Conservation (phyloP, 495 filamentous ascomycete genomes). For the Podospora pseudoanserina region DNA sequence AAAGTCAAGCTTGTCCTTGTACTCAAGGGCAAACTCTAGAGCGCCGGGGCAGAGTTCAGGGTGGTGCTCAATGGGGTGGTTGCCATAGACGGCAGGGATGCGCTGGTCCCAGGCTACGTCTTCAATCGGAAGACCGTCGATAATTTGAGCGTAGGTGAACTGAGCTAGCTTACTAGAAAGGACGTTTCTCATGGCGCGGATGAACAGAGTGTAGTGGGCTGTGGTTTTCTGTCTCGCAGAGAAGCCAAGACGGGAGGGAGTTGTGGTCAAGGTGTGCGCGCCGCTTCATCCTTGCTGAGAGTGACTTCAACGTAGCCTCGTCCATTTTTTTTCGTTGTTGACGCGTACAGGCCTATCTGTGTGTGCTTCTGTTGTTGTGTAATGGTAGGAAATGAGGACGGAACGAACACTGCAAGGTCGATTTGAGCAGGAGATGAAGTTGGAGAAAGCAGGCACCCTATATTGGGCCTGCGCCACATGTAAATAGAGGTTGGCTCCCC, state of each 20-base stretch:
- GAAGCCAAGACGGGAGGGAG: slow-evolving; percentile 12
- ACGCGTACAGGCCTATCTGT: neutral
- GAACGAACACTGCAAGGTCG: neutral
- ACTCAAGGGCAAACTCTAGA: slow-evolving; percentile 16
- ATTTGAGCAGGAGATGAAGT: neutral
- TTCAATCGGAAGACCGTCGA: slow-evolving; percentile 31
- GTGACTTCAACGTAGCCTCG: neutral
- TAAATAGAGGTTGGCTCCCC: neutral
- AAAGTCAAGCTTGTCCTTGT: slow-evolving; percentile 17
- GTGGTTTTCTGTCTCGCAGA: slow-evolving; percentile 6
- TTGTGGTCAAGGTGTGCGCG: slow-evolving; percentile 1
- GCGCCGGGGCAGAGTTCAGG: slow-evolving; percentile 22
- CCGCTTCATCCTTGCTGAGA: neutral
- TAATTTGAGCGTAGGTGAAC: slow-evolving; percentile 33
- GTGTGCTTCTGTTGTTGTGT: neutral
- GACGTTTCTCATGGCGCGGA: slow-evolving; percentile 20
- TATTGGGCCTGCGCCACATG: neutral
- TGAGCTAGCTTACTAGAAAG: slow-evolving; percentile 26
- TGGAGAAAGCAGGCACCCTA: neutral
- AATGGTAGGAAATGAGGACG: neutral
- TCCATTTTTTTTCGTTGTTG: neutral
- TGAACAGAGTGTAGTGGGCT: slow-evolving; percentile 15
- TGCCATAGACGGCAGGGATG: neutral
- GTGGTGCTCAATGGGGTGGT: slow-evolving; percentile 19
- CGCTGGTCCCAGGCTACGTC: slow-evolving; percentile 22